Conservation (phyloP, 108 stramenopile genomes). For the Nitzschia sp. region DNA sequence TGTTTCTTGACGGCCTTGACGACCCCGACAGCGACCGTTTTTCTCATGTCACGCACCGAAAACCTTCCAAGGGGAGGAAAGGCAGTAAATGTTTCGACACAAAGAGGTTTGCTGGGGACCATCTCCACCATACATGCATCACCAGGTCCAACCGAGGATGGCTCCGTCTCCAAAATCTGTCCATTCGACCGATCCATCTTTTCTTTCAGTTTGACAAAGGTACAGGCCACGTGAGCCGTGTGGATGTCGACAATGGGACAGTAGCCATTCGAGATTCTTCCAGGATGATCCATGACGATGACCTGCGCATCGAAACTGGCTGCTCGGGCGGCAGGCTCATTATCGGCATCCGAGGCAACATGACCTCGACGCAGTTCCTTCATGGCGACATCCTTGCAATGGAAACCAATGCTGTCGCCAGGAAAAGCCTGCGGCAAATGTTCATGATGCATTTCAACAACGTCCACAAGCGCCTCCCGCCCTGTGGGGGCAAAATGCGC, state of each 20-base stretch:
- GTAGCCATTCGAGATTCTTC: constrained; percentile 91
- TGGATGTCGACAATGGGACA: constrained; percentile 92
- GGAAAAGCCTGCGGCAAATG: constrained; percentile 74
- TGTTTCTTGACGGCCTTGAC: constrained; percentile 81
- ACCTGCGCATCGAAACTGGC: constrained; percentile 85
- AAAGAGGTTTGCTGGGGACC: constrained; percentile 87
- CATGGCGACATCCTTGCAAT: constrained; percentile 86
- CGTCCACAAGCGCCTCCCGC: constrained; percentile 79
- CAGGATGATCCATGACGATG: constrained; percentile 94
- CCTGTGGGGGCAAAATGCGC: constrained; percentile 80
- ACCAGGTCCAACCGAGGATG: constrained; percentile 85
- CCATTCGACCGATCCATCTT: constrained; percentile 92
- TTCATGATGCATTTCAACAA: constrained; percentile 96
- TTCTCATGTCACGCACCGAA: constrained; percentile 87
- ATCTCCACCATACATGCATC: constrained; percentile 90
- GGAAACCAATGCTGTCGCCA: constrained; percentile 96
- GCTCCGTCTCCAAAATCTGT: constrained; percentile 82
- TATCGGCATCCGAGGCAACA: constrained; percentile 81
- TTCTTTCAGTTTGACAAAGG: constrained; percentile 78
- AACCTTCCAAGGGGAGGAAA: constrained; percentile 94
- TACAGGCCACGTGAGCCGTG: constrained; percentile 93
- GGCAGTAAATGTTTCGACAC: constrained; percentile 88
- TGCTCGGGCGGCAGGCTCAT: constrained; percentile 67
- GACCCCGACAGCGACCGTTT: constrained; percentile 92
- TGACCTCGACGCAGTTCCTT: constrained; percentile 89